Conservation (phyloP, 495 filamentous ascomycete species). For the Hypoxylon fuscum region DNA sequence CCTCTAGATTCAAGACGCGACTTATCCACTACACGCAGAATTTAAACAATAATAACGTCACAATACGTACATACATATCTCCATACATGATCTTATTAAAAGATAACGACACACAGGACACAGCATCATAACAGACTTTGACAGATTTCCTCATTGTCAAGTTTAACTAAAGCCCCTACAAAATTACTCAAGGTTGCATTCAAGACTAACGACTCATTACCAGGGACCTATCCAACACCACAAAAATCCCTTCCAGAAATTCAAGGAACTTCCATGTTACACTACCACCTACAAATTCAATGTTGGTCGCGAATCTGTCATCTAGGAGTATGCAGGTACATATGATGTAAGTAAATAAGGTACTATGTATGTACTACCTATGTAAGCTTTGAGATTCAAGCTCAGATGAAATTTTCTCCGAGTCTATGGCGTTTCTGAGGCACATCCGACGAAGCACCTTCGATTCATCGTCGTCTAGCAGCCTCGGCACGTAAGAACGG, state of each 20-base stretch:
- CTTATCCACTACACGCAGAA: conserved; percentile 8
- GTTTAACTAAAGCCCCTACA: not conserved
- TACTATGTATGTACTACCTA: too few species aligned
- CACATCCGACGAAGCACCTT: conserved; percentile 20
- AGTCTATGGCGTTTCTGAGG: conserved; percentile 10
- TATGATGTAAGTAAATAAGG: not conserved
- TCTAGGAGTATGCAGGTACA: not conserved
- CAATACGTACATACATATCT: conserved; percentile 20
- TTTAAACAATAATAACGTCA: conserved; percentile 26
- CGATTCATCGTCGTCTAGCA: conserved; percentile 25
- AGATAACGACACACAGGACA: not conserved
- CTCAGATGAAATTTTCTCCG: conserved; percentile 7
- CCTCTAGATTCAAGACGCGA: conserved; percentile 9
- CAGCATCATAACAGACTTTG: not conserved
- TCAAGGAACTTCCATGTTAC: too few species aligned
- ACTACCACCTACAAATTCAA: too few species aligned
- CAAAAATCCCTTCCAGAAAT: too few species aligned
- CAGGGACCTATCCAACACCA: too few species aligned
- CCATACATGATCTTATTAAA: not conserved
- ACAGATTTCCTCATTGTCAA: not conserved
- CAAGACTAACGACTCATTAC: too few species aligned
- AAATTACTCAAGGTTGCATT: too few species aligned
- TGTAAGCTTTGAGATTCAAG: not conserved
- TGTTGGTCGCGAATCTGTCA: not conserved
- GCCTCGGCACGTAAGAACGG: conserved; percentile 26